These are phyloP conservation scores for Candida silvatica DNA, from an alignment of 805 yeast genomes.

Conservation along the genomic window DNA sequence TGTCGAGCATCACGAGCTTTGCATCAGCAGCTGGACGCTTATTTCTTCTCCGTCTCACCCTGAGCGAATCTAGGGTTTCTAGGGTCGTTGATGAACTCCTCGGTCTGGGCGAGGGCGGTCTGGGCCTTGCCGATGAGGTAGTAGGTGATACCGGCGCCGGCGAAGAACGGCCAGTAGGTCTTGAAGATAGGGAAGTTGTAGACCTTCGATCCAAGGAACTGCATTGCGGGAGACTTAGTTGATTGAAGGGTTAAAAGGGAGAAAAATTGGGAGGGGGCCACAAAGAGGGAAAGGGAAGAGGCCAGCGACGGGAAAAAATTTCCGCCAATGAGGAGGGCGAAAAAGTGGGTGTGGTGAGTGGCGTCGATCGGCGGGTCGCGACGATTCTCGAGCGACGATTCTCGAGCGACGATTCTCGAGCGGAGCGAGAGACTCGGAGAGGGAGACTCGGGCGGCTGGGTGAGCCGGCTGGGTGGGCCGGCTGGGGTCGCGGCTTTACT, in stretches of 20 bases:
- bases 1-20: too few species aligned
- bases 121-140: constrained; percentile 65
- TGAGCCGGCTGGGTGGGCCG: too few species aligned
- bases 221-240: constrained; percentile 20
- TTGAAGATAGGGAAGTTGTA: constrained; percentile 37
- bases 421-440: too few species aligned
- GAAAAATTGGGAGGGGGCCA: neutral
- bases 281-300: neutral
- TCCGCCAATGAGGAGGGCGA: neutral
- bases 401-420: too few species aligned
- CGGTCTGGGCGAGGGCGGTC: constrained; percentile 57
- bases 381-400: too few species aligned
- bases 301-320: neutral
- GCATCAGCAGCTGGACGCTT: too few species aligned
- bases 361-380: too few species aligned
- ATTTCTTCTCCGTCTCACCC: constrained; percentile 26
- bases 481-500: too few species aligned
- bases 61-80: constrained; percentile 81
- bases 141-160: constrained; percentile 62
- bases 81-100: constrained; percentile 88
- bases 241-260: neutral
- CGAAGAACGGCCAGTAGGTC: constrained; percentile 83
- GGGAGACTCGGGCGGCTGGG: too few species aligned
- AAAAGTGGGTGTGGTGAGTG: too few species aligned
- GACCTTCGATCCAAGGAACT: constrained; percentile 26